These are phyloP conservation scores for Pyrus bretschneideri DNA, from an alignment of 306 rosid species.

Conservation along the genomic window DNA sequence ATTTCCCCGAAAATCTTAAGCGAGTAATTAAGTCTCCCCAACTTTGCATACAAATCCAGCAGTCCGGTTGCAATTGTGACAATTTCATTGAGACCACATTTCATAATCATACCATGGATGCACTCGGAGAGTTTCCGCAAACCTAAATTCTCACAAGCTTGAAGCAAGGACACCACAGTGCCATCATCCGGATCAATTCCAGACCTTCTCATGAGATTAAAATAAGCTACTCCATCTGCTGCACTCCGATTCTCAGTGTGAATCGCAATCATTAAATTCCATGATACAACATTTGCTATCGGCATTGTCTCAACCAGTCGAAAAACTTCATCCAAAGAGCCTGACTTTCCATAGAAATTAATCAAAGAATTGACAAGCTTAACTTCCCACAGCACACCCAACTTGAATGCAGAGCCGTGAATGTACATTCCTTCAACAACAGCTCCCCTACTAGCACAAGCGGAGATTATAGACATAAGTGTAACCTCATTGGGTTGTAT, in stretches of 20 bases:
- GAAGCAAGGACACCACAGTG: conserved; percentile 52
- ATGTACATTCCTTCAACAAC: conserved; percentile 39
- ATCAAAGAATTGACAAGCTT: conserved; percentile 57
- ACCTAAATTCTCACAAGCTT: conserved; percentile 46
- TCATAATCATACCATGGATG: conserved; percentile 45
- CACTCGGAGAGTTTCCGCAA: conserved; percentile 43
- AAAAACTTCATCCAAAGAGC: conserved; percentile 32
- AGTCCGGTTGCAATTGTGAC: conserved; percentile 45
- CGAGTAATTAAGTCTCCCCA: conserved; percentile 57
- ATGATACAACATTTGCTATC: conserved; percentile 43
- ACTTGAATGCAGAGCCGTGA: conserved; percentile 53
- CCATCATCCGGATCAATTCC: conserved; percentile 58
- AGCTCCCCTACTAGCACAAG: conserved; percentile 39
- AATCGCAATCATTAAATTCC: conserved; percentile 60
- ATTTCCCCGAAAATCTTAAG: conserved; percentile 46
- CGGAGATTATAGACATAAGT: conserved; percentile 43
- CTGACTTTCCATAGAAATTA: conserved; percentile 67
- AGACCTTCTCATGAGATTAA: conserved; percentile 44
- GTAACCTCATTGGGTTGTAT: conserved; percentile 51
- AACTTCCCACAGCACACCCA: conserved; percentile 41
- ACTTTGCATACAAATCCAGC: conserved; percentile 54
- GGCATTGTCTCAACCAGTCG: conserved; percentile 45
- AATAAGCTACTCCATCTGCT: conserved; percentile 33
- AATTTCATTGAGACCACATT: conserved; percentile 33
- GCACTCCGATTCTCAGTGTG: conserved; percentile 36